These are phyloP conservation scores for Rasamsonia emersonii DNA, from an alignment of 2,329 filamentous ascomycete species.

Conservation along the genomic window DNA sequence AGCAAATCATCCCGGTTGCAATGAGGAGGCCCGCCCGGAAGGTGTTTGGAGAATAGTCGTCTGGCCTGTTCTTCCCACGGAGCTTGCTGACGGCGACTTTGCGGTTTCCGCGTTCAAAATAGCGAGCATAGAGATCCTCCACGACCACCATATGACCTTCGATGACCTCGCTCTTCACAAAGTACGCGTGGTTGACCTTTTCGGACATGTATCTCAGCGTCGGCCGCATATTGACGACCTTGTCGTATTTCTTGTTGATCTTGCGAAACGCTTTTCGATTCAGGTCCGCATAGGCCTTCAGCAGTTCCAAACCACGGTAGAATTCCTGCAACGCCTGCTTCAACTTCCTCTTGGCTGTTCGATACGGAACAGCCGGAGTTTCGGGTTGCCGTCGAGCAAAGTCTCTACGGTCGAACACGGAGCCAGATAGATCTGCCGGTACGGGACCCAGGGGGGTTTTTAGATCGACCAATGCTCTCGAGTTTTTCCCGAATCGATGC, in stretches of 20 bases:
- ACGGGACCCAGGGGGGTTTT: slow-evolving; percentile 32
- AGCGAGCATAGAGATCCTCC: slow-evolving; percentile 87
- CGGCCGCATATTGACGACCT: slow-evolving; percentile 70
- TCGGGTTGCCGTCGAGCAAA: slow-evolving; percentile 39
- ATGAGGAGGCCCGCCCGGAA: slow-evolving; percentile 59
- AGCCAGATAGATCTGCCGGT: slow-evolving; percentile 18
- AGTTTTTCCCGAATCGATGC: slow-evolving; percentile 47
- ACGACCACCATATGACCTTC: slow-evolving; percentile 72
- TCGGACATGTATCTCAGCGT: slow-evolving; percentile 78
- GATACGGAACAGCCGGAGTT: slow-evolving; percentile 64
- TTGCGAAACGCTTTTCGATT: slow-evolving; percentile 94
- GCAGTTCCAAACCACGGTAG: slow-evolving; percentile 80
- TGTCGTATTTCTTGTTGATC: slow-evolving; percentile 98
- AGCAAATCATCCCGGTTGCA: slow-evolving; percentile 58
- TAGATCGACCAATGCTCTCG: slow-evolving; percentile 40
- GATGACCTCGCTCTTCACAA: slow-evolving; percentile 78
- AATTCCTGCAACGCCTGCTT: slow-evolving; percentile 88
- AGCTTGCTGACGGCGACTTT: slow-evolving; percentile 87
- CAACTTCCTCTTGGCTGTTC: slow-evolving; percentile 80
- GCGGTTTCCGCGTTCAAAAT: slow-evolving; percentile 88
- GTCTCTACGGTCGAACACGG: slow-evolving; percentile 34
- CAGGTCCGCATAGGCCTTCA: slow-evolving; percentile 83
- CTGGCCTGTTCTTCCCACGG: slow-evolving; percentile 57
- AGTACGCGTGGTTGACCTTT: slow-evolving; percentile 82
- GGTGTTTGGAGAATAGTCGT: slow-evolving; percentile 50